Percentiles rank a stretch among this genome's conserved stretches.
Conservation (phyloP, 2,329 filamentous ascomycete species). For the Aspergillus amoenus region DNA sequence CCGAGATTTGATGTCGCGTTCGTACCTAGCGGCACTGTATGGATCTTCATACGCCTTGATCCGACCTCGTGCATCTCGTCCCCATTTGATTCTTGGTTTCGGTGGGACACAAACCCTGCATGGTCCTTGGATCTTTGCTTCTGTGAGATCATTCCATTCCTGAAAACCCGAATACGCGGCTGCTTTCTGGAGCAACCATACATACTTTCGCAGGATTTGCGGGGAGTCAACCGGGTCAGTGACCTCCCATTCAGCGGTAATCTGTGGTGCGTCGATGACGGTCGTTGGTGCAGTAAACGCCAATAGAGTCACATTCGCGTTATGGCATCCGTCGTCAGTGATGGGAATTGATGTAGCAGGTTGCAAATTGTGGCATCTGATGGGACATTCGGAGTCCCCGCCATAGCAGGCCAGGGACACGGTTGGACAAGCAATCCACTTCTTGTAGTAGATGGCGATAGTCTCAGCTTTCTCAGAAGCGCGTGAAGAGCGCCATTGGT, state of each 20-base stretch:
- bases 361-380: slow-evolving; percentile 23
- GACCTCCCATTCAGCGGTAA: slow-evolving; percentile 26
- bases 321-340: slow-evolving; percentile 25
- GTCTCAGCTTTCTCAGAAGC: slow-evolving; percentile 14
- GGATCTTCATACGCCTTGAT: slow-evolving; percentile 53
- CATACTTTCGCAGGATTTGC: slow-evolving; percentile 24
- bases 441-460: slow-evolving; percentile 32
- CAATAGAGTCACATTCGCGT: slow-evolving; percentile 33
- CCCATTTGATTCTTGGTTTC: slow-evolving; percentile 36
- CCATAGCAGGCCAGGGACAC: slow-evolving; percentile 22
- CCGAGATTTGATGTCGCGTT: slow-evolving; percentile 50
- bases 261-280: slow-evolving; percentile 17
- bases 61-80: slow-evolving; percentile 25
- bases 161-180: slow-evolving; percentile 24
- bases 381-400: slow-evolving; percentile 15
- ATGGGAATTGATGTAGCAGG: slow-evolving; percentile 16
- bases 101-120: slow-evolving; percentile 34
- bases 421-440: slow-evolving; percentile 24
- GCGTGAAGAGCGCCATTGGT: slow-evolving; percentile 45
- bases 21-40: slow-evolving; percentile 50
- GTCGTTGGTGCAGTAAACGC: slow-evolving; percentile 24
- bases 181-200: slow-evolving; percentile 35
- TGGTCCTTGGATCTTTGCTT: not conserved
- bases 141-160: slow-evolving; percentile 28
- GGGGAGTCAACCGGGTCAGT: slow-evolving; percentile 28